Evolutionary conservation across 148 eudicot species (phyloP).

Genomic region (Tetragonia tetragonoides): DNA sequence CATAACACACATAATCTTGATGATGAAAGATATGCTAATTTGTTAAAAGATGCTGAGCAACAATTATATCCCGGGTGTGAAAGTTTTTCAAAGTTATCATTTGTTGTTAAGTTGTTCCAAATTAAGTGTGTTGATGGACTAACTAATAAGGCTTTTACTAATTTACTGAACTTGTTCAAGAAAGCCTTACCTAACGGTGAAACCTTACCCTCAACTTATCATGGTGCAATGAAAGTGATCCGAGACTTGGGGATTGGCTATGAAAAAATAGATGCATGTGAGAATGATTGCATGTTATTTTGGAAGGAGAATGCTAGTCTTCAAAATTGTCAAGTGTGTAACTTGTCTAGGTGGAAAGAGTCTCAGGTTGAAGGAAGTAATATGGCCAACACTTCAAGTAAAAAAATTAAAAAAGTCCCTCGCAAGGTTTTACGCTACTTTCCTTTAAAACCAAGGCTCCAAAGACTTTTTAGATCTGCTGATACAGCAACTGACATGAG

Average conservation of each 20-base stretch:
- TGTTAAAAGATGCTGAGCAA: constrained; percentile 10
- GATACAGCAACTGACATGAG: constrained; percentile 12
- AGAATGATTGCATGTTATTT: constrained; percentile 7
- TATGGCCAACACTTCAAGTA: not conserved
- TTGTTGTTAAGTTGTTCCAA: constrained; percentile 5
- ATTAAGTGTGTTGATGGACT: constrained; percentile 7
- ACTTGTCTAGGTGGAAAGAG: constrained; percentile 1
- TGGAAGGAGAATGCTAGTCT: constrained; percentile 5
- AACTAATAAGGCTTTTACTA: constrained; percentile 9
- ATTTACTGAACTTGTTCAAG: constrained; percentile 3
- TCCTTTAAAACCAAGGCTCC: constrained; percentile 14
- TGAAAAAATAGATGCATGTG: constrained; percentile 10
- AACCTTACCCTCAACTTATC: not conserved
- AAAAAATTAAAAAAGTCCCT: not conserved
- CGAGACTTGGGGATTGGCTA: constrained; percentile 13
- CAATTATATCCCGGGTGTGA: not conserved
- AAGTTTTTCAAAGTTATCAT: not conserved
- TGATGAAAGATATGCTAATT: not conserved
- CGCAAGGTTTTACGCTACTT: constrained; percentile 19
- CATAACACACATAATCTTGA: no score
- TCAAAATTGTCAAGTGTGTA: constrained; percentile 6
- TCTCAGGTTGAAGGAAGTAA: not conserved
- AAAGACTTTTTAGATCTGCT: constrained; percentile 8
- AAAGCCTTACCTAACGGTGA: constrained; percentile 1
- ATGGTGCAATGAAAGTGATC: constrained; percentile 6